Evolutionary conservation across 129 eudicot genomes (phyloP).

Genomic region (Artemisia tridentata): DNA sequence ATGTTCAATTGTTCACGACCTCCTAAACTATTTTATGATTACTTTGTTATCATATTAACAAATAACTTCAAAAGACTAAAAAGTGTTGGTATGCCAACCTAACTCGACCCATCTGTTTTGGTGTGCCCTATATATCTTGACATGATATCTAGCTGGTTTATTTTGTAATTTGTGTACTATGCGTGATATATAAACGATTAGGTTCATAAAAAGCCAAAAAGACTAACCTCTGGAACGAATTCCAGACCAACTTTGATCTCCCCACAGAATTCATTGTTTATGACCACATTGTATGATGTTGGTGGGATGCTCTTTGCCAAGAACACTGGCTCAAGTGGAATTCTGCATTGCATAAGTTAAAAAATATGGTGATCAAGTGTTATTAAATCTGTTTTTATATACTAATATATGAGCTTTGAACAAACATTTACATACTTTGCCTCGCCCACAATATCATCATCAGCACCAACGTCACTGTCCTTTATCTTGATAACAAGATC

Average conservation of each 20-base stretch:
- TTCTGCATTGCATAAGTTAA: slow-evolving; percentile 37
- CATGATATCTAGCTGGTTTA: neutral
- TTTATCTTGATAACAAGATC: slow-evolving; percentile 55
- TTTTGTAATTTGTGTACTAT: neutral
- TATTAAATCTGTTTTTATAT: neutral
- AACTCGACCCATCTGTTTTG: no score
- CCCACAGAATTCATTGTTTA: slow-evolving; percentile 61
- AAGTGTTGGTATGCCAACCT: neutral
- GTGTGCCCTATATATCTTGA: neutral
- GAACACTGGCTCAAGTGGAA: slow-evolving; percentile 57
- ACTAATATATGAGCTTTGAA: neutral
- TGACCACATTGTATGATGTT: slow-evolving; percentile 66
- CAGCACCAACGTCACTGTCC: slow-evolving; percentile 62
- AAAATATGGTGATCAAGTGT: neutral
- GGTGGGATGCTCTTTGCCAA: slow-evolving; percentile 60
- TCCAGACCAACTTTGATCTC: slow-evolving; percentile 69
- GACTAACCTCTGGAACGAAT: slow-evolving; percentile 73
- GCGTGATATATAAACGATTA: neutral
- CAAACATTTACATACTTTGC: slow-evolving; percentile 40
- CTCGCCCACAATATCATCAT: slow-evolving; percentile 72
- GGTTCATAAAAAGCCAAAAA: neutral
- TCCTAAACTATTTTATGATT: neutral
- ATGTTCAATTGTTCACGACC: no score
- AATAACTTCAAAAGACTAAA: neutral
- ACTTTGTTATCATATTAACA: no score